Conservation (phyloP, 768 basidiomycete species). For the Mycena indigotica region DNA sequence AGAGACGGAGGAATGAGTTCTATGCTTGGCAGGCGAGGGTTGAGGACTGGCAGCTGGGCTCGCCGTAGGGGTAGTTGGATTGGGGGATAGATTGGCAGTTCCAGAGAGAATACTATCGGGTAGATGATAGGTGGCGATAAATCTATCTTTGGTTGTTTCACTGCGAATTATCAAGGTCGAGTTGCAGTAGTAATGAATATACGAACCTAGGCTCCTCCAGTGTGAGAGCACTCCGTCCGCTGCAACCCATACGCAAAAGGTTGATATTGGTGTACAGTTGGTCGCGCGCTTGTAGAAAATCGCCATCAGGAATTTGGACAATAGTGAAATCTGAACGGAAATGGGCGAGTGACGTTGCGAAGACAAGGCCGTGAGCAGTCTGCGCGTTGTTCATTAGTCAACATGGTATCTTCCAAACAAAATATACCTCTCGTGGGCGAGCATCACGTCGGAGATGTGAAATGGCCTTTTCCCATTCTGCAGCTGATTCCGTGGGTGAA, state of each 20-base stretch:
- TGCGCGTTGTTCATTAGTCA: too few species aligned
- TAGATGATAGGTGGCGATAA: conserved; percentile 70
- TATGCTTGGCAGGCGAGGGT: conserved; percentile 23
- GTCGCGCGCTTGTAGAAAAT: conserved; percentile 63
- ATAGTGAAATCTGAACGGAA: conserved; percentile 89
- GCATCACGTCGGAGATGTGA: conserved; percentile 68
- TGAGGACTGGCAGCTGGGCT: conserved; percentile 25
- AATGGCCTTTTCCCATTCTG: conserved; percentile 64
- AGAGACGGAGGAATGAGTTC: conserved; percentile 24
- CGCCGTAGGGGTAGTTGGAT: conserved; percentile 14
- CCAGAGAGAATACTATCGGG: conserved; percentile 40
- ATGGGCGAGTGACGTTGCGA: conserved; percentile 84
- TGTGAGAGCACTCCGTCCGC: conserved; percentile 73
- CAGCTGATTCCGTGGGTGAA: conserved; percentile 44
- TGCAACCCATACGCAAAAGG: conserved; percentile 81
- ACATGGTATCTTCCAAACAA: too few species aligned
- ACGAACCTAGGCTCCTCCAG: conserved; percentile 73
- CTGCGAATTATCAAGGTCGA: conserved; percentile 35
- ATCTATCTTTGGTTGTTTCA: conserved; percentile 80
- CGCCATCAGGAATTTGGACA: conserved; percentile 72
- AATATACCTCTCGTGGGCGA: conserved; percentile 62
- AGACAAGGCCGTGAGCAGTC: conserved; percentile 68
- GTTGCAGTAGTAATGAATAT: conserved; percentile 9
- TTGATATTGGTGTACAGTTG: conserved; percentile 82
- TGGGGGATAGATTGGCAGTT: conserved; percentile 25